Evolutionary conservation across 257 asterid species (phyloP).

Genomic region (Solanum tarijense): DNA sequence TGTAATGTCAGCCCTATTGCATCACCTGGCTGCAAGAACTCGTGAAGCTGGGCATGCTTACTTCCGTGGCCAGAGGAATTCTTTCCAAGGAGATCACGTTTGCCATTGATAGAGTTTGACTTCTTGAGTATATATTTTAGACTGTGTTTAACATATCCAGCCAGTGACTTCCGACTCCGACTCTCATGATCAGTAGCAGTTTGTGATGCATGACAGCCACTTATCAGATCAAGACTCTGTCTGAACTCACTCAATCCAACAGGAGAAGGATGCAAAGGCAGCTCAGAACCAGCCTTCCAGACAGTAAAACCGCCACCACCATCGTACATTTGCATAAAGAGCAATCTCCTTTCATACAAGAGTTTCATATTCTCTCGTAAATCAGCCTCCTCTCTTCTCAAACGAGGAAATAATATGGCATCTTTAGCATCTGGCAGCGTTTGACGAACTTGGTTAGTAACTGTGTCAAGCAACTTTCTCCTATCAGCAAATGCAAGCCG

Average conservation of each 20-base stretch:
- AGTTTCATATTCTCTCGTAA: slow-evolving; percentile 30
- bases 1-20: slow-evolving; percentile 50
- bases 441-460: slow-evolving; percentile 48
- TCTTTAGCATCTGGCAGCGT: slow-evolving; percentile 29
- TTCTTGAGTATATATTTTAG: slow-evolving; percentile 60
- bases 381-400: slow-evolving; percentile 33
- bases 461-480: slow-evolving; percentile 63
- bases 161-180: slow-evolving; percentile 36
- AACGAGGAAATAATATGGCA: slow-evolving; percentile 40
- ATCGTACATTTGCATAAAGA: slow-evolving; percentile 53
- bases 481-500: slow-evolving; percentile 78
- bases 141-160: slow-evolving; percentile 53
- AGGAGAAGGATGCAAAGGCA: slow-evolving; percentile 35
- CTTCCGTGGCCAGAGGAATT: slow-evolving; percentile 27
- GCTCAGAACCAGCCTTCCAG: slow-evolving; percentile 24
- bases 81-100: slow-evolving; percentile 29
- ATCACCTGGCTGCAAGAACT: slow-evolving; percentile 58
- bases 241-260: slow-evolving; percentile 43
- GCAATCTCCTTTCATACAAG: slow-evolving; percentile 50
- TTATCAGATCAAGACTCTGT: slow-evolving; percentile 32
- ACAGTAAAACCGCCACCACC: slow-evolving; percentile 32
- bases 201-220: slow-evolving; percentile 24
- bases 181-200: slow-evolving; percentile 18
- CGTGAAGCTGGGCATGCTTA: slow-evolving; percentile 59
- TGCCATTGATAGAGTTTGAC: slow-evolving; percentile 42